These are phyloP conservation scores for Ophiostoma australiae DNA, from an alignment of 2,329 filamentous ascomycete species.

Conservation along the genomic window DNA sequence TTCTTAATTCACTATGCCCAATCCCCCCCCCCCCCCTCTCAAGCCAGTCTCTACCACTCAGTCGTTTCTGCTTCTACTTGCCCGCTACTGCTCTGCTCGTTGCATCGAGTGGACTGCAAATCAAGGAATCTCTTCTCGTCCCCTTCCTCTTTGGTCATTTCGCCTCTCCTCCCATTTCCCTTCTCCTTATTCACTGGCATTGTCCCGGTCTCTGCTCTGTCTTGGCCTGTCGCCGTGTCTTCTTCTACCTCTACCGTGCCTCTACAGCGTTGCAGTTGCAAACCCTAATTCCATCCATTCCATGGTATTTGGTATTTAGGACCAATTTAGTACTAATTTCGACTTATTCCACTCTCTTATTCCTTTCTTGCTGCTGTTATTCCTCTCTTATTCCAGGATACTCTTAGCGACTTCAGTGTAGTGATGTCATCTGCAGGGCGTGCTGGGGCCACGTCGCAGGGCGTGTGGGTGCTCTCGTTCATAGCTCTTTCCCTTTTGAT, in stretches of 20 bases:
- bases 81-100: background rate
- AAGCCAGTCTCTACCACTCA: background rate
- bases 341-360: slow-evolving; percentile 7
- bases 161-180: background rate
- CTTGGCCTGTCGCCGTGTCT: background rate
- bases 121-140: background rate
- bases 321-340: background rate
- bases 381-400: background rate
- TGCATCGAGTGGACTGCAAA: slow-evolving; percentile 1
- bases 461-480: slow-evolving; percentile 7
- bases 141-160: background rate
- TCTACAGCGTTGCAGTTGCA: slow-evolving; percentile 14
- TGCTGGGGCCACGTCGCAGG: slow-evolving; percentile 8
- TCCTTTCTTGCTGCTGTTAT: background rate
- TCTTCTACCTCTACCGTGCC: slow-evolving; percentile 3
- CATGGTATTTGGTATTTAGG: background rate
- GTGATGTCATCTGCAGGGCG: slow-evolving; percentile 23
- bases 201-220: background rate
- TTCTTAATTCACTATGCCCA: background rate
- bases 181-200: background rate
- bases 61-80: background rate
- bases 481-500: background rate
- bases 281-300: slow-evolving; percentile 12
- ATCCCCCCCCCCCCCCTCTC: too few species aligned
- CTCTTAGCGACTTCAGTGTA: background rate